phyloP scores from a whole-genome alignment of 495 filamentous ascomycete genomes.

The Cladorrhinum samala region DNA sequence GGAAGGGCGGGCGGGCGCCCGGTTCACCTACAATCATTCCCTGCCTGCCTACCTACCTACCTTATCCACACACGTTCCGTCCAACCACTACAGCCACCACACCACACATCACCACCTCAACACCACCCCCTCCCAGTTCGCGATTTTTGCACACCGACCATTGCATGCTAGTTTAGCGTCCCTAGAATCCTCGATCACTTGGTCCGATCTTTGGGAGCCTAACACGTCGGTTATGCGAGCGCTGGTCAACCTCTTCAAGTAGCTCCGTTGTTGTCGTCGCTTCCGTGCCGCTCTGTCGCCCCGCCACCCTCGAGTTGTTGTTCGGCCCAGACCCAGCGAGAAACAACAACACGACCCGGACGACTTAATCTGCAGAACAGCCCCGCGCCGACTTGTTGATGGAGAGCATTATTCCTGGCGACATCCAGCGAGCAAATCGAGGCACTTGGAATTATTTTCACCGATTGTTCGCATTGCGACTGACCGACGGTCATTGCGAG shows the following conservation, averaged over 20 bases:
- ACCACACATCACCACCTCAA: background rate
- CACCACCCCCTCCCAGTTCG: background rate
- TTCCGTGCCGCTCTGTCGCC: too few species aligned
- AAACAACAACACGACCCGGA: background rate
- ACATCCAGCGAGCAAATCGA: background rate
- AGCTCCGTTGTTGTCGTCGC: conserved; percentile 8
- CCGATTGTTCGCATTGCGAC: conserved; percentile 1
- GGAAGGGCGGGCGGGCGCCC: background rate
- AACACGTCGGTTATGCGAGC: background rate
- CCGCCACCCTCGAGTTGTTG: conserved; percentile 11
- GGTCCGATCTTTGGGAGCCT: background rate
- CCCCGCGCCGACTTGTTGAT: background rate
- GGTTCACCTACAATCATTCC: conserved; percentile 3
- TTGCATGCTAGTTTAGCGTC: background rate
- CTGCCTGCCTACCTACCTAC: conserved; percentile 5
- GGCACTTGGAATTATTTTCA: background rate
- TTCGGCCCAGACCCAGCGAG: conserved; percentile 1
- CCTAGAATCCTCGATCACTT: background rate
- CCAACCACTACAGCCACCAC: too few species aligned
- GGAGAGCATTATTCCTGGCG: background rate
- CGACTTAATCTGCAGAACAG: background rate
- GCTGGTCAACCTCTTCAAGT: background rate
- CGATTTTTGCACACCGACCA: background rate
- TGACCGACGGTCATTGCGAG: background rate
- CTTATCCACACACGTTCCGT: background rate